Percentiles rank a stretch among this genome's conserved stretches.
Conservation (phyloP, 2,329 filamentous ascomycete genomes). For the Sporothrix variecibatus region DNA sequence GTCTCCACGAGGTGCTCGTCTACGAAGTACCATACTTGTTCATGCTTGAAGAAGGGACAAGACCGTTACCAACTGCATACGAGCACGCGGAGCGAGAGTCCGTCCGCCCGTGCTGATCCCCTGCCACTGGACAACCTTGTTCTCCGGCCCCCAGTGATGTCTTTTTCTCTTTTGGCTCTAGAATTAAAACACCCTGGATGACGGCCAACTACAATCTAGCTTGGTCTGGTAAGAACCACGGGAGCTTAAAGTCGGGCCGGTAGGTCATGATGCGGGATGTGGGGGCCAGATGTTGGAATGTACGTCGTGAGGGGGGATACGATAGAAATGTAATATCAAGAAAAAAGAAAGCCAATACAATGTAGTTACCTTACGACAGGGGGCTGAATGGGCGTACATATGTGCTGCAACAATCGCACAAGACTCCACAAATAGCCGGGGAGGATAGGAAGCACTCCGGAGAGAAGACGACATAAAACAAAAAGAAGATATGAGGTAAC, state of each 20-base stretch:
- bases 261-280: background rate
- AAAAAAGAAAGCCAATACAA: background rate
- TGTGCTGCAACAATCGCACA: background rate
- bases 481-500: background rate
- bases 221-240: background rate
- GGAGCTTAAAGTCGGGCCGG: conserved; percentile 11
- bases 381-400: background rate
- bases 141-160: background rate
- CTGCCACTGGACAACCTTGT: background rate
- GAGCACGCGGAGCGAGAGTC: background rate
- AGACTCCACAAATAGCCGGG: background rate
- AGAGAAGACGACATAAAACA: background rate
- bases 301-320: background rate
- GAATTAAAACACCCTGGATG: background rate
- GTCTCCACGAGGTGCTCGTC: background rate
- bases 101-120: background rate
- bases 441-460: background rate
- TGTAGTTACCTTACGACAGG: background rate
- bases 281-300: background rate
- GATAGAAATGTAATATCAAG: background rate
- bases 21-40: background rate
- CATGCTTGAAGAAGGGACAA: background rate
- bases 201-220: background rate
- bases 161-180: background rate
- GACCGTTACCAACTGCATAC: background rate